Base-by-base conservation (phyloP, 768 basidiomycete genomes). In the Termitomyces sp. region DNA sequence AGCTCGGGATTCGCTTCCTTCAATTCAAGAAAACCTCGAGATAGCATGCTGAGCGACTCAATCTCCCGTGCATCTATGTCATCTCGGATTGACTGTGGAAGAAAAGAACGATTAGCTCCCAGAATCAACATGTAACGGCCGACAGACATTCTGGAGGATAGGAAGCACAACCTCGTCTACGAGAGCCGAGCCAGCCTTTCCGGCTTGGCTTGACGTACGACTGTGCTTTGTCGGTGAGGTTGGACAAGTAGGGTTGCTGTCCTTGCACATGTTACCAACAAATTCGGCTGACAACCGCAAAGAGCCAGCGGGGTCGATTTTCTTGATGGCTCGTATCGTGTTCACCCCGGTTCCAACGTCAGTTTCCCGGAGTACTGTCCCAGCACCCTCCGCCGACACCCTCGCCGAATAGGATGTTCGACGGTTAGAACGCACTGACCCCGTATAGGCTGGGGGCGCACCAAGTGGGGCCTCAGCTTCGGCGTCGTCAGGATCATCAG, bases 291-390 rank as follows among this genome's bases (percentile, higher is more conserved):
- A 93, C 20, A 90, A 70, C 60, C 86, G 77, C 15, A 93, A 73
- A 5, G 92, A 94, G 4, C 87, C 85, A 12, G 80, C 77, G 5
- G 87, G 80, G 68, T 97, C 94, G 31, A 96, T 86, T 66, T 91
- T 92, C 81, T 95, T 96, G 60, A 96, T 86, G 0, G 95, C 94
- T 53, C 94, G 82, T 65, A 98, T 92, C 1, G 95, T 98, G 65
- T 91, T 92, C 46, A 90, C 78, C 39, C 93, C 93, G 53, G 79
- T 89, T 18, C 92, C 93, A n/a, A 95, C 68, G 70, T 95, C 94
- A 12, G 86, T 92, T 64, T 87, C 86, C 44, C 81, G 81, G 64
- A 94, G 73, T 8, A 93, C 75, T 0, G 91, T 93, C 12, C 94
- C 93, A 15, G 78, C 65, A 39, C 82, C 85, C 56, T 77, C 75